Evolutionary conservation across 1,284 basidiomycete genomes (phyloP), one percentile per base, ranked within the genome.

Genomic region (Ganoderma resinaceum): DNA sequence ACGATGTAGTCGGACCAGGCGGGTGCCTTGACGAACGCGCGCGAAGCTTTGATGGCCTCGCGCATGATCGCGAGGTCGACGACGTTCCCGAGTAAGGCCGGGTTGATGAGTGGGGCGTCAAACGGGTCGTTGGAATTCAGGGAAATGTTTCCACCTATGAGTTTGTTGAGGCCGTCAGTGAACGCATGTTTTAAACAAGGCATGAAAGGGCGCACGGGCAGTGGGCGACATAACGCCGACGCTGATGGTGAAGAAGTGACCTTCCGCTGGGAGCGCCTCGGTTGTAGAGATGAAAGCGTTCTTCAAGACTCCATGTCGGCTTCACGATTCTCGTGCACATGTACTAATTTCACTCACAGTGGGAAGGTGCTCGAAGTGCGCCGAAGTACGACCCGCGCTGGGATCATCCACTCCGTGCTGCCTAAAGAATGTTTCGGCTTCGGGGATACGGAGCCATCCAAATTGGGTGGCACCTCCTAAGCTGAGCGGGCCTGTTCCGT

Each of bases 131-230:
- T 70, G 18, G 72, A 70, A 60, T 68, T 68, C 49, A 78, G 62
- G 2, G 70, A 70, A 18, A 77, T 55, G 37, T 68, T 74, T 2
- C 77, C 77, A 26, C 77, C 75, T 76, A 18, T 6, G 23, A n/a
- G 38, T n/a, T 3, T 38, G 37, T 11, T 38, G 37, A 53, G 18
- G 23, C 9, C 9, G 46, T 52, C 11, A 37, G 49, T 1, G 49
- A 26, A 37, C 12, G 31, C 55, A 57, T 40, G 38, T 60, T 53
- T 69, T 68, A 12, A 49, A 29, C 35, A 46, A 59, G 49, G 8
- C 16, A 62, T n/a, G 12, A 53, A 31, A 26, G 35, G 35, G 38
- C 67, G 62, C 38, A 71, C 70, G 67, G 26, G 70, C 60, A 11
- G 62, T 58, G 29, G 70, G 70, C 2, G 70, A 68, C 9, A 65